Evolutionary conservation across 495 filamentous ascomycete species (phyloP), one percentile per base, ranked within the genome.

Genomic region (Melanomma pulvis-pyrius): DNA sequence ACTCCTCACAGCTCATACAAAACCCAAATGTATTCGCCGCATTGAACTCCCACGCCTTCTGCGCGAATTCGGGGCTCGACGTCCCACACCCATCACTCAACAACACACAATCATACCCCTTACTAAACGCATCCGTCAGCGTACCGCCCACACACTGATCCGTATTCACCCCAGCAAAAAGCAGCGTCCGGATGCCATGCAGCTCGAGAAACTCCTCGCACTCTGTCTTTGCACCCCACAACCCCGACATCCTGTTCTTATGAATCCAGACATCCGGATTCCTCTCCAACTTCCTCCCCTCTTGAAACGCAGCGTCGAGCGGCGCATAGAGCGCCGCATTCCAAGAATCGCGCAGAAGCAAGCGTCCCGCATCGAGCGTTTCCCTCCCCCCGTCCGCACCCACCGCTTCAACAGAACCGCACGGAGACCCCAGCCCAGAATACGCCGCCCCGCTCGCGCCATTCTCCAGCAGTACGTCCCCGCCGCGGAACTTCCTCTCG

Each of bases 111-210:
- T 85, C 83, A 73, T 80, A 86, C 1, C 82, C 83, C 36, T 75
- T 79, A 65, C 74, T 81, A 61, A 82, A 82, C 34, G 80, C 80
- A 75, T 86, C 83, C 44, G 76, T 77, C 29, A 85, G 72, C 26
- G 80, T 86, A 1, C 82, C 82, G 25, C 80, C 75, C 6, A 87
- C 84, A 67, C 84, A 87, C 65, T 86, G 84, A 72, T 87, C 84
- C 2, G 83, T 85, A 68, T 87, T 87, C 11, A 86, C 83, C 0
- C 84, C 84, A 0, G 81, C 72, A 64, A 86, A 86, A 1, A 87
- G 66, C 25, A 87, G 69, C 3, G 82, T 84, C 11, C 63, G 75
- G 59, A 81, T 82, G 0, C 78, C 80, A 48, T 78, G 67, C 24
- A 67, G n/a, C 49, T 77, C 71, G 19, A 82, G 60, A 61, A 72